A percentile compares a stretch with the other conserved stretches of the same genome.
Conservation (phyloP, 2,329 filamentous ascomycete species). For the Fusarium duplospermum region DNA sequence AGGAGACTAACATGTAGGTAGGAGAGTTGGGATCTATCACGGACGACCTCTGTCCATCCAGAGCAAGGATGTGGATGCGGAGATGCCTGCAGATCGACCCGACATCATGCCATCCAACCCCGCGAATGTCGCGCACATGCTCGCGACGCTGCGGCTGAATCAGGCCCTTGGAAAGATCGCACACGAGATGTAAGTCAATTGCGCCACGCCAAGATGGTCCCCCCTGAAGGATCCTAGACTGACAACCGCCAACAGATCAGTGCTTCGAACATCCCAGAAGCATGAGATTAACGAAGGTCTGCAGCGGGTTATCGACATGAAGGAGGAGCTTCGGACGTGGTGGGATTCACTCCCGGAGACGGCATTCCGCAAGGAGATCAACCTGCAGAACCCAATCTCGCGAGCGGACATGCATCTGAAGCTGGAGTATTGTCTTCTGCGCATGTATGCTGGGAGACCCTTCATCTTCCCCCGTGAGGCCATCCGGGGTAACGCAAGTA, state of each 20-base stretch:
- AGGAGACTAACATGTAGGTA: slow-evolving; percentile 42
- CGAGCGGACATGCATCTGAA: slow-evolving; percentile 63
- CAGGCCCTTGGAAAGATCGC: slow-evolving; percentile 50
- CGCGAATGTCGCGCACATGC: slow-evolving; percentile 59
- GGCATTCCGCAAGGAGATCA: slow-evolving; percentile 52
- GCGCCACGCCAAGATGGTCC: neutral
- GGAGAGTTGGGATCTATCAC: slow-evolving; percentile 67
- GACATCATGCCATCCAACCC: slow-evolving; percentile 56
- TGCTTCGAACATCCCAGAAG: slow-evolving; percentile 49
- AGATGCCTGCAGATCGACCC: slow-evolving; percentile 60
- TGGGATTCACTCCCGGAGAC: slow-evolving; percentile 52
- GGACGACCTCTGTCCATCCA: slow-evolving; percentile 66
- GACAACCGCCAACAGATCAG: slow-evolving; percentile 41
- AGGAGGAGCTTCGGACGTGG: slow-evolving; percentile 52
- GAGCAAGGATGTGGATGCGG: slow-evolving; percentile 64
- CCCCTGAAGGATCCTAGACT: slow-evolving; percentile 8
- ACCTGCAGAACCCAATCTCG: slow-evolving; percentile 54
- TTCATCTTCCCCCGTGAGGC: slow-evolving; percentile 59
- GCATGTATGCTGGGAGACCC: slow-evolving; percentile 65
- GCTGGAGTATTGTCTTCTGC: slow-evolving; percentile 63
- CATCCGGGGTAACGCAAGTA: slow-evolving; percentile 43
- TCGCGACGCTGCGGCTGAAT: slow-evolving; percentile 55
- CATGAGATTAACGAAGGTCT: slow-evolving; percentile 49
- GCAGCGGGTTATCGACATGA: slow-evolving; percentile 50
- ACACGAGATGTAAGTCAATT: slow-evolving; percentile 53